phyloP scores from a whole-genome alignment of 306 rosid genomes.

The Carpinus fangiana region DNA sequence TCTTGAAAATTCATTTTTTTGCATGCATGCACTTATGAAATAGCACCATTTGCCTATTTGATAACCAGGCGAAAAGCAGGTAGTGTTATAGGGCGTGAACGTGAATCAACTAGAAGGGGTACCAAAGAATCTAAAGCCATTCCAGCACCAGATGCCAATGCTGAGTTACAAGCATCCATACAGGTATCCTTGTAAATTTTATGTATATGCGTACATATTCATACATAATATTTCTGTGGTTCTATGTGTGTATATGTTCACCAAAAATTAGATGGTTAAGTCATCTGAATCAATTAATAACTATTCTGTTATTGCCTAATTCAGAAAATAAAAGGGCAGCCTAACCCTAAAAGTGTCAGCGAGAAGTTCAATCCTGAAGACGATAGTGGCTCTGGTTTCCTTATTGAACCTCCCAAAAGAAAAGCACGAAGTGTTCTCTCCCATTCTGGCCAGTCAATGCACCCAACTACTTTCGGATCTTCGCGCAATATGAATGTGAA shows the following conservation, averaged over 20 bases:
- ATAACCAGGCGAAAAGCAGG: constrained; percentile 49
- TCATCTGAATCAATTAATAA: neutral
- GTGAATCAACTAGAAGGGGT: constrained; percentile 34
- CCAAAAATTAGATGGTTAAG: neutral
- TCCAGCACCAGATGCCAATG: constrained; percentile 57
- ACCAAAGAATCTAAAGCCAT: constrained; percentile 45
- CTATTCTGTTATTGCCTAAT: constrained; percentile 4
- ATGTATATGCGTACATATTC: constrained; percentile 15
- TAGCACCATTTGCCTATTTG: constrained; percentile 20
- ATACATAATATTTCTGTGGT: neutral
- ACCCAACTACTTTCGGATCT: constrained; percentile 49
- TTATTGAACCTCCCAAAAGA: constrained; percentile 47
- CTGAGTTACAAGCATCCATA: constrained; percentile 46
- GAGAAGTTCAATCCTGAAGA: constrained; percentile 56
- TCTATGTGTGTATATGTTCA: neutral
- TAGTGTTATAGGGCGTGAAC: constrained; percentile 41
- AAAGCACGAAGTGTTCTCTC: constrained; percentile 33
- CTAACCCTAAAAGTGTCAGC: constrained; percentile 40
- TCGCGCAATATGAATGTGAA: constrained; percentile 42
- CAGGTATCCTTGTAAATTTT: constrained; percentile 39
- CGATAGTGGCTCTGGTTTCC: constrained; percentile 52
- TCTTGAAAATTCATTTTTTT: neutral
- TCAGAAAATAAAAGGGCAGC: constrained; percentile 50
- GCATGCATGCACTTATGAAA: constrained; percentile 14
- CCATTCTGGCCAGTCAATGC: constrained; percentile 54